Evolutionary conservation across 75 land plant species (phyloP), one percentile per base, ranked within the genome.

Genomic region (Selaginella tamariscina): DNA sequence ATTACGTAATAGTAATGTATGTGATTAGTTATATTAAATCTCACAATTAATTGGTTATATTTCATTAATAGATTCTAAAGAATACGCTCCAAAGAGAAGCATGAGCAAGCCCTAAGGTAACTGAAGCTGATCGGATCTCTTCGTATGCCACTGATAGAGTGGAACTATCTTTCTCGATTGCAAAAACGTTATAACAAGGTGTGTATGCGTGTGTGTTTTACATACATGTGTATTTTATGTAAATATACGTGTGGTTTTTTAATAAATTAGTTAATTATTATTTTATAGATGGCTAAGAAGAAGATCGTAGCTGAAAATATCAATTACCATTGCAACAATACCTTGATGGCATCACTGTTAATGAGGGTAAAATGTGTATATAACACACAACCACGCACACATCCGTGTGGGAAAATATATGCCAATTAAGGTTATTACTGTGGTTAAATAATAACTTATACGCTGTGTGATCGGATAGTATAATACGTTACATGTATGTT

Each of bases 171-270:
- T 33, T 26, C 70, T 30, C 71, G 66, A 29, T 77, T 77, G 13
- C 55, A 77, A 23, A 55, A 60, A 31, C 75, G 74, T 23, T 77
- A 65, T n/a, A 77, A 77, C 65, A 77, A 72, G 78, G 78, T 24
- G 22, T 0, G 24, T 33, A 5, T 0, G 1, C 20, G 21, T 33
- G 30, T 31, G 24, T n/a, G n/a, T n/a, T n/a, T n/a, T n/a, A n/a
- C n/a, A n/a, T n/a, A n/a, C n/a, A n/a, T 56, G 13, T 2, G 67
- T 22, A 2, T n/a, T 32, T 13, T 29, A n/a, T 29, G 13, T 22
- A 31, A 27, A 15, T 31, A 24, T 9, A 21, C 23, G 71, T 23
- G 63, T 33, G 27, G 22, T 20, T 30, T 68, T 39, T 33, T 72
- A 59, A 55, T 76, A 18, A 74, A 76, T 28, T 71, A 76, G 54